Evolutionary conservation across 2,329 filamentous ascomycete genomes (phyloP), one percentile per base, ranked within the genome.

Genomic region (Aspergillus carbonarius): DNA sequence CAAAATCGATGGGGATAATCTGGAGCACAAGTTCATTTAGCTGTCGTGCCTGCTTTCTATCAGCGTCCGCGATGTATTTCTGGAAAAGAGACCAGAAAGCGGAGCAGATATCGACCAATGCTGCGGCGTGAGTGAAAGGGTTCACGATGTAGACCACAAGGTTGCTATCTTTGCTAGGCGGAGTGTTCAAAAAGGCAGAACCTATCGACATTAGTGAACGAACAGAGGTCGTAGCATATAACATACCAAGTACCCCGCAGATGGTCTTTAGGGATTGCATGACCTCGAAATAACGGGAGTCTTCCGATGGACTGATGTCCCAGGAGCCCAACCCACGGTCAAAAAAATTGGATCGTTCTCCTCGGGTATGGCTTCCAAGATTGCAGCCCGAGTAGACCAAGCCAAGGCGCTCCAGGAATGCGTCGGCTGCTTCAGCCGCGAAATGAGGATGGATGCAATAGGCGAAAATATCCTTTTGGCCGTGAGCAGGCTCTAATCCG

Each of bases 121-220:
- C 78, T 17, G 77, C 74, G 20, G 78, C 72, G 49, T 75, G 72
- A 5, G 74, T 68, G 58, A 85, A 86, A 1, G 84, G 83, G 63
- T 85, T 82, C 51, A 87, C 69, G 57, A 87, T 81, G 67, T 86
- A 87, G 48, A 88, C 75, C 34, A 88, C 81, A 46, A 83, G 76
- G 60, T 76, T 82, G 51, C 40, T 54, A 13, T 76, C 71, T 9
- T 68, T 69, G 32, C 63, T 69, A 12, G 70, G 65, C 15, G 74
- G 61, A 27, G 68, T 63, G 37, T 72, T 71, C 2, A 74, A 67
- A 23, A 80, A 66, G 50, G 73, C 68, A 13, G 60, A 66, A 18
- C 74, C 77, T 77, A 30, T n/a, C 17, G 55, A 70, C n/a, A 30
- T 35, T 57, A 17, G 17, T 23, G 18, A 44, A 32, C 15, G 8